Conservation (phyloP, 1,284 basidiomycete species). For the Fomitopsis betulina region DNA sequence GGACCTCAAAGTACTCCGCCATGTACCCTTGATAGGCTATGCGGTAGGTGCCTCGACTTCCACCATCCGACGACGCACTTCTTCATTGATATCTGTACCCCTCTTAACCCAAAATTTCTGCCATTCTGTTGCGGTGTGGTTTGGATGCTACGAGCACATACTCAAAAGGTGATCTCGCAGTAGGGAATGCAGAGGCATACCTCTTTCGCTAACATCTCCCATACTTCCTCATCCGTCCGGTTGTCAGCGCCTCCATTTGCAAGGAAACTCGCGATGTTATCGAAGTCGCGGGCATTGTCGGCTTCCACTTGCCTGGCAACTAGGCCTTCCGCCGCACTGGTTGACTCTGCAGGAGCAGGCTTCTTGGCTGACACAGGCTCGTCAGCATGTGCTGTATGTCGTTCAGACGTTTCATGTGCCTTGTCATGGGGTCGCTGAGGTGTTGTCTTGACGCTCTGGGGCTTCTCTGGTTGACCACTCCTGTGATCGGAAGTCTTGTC, state of each 20-base stretch:
- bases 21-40: neutral
- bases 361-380: neutral
- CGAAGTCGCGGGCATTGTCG: conserved; percentile 34
- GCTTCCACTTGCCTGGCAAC: neutral
- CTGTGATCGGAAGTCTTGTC: conserved; percentile 35
- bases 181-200: conserved; percentile 12
- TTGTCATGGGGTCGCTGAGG: neutral
- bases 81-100: conserved; percentile 33
- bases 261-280: conserved; percentile 48
- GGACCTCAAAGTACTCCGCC: neutral
- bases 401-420: neutral
- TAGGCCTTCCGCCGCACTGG: neutral
- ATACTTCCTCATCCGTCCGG: conserved; percentile 43
- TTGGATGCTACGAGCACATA: conserved; percentile 35
- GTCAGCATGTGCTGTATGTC: neutral
- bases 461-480: conserved; percentile 19
- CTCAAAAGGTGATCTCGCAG: neutral
- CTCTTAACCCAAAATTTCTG: conserved; percentile 49
- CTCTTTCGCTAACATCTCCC: conserved; percentile 29
- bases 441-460: neutral
- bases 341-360: neutral
- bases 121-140: conserved; percentile 47
- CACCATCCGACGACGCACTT: conserved; percentile 13
- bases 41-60: neutral
- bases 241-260: conserved; percentile 41